Conservation (phyloP, 106 monocot species). For the Dendrobium huoshanense region DNA sequence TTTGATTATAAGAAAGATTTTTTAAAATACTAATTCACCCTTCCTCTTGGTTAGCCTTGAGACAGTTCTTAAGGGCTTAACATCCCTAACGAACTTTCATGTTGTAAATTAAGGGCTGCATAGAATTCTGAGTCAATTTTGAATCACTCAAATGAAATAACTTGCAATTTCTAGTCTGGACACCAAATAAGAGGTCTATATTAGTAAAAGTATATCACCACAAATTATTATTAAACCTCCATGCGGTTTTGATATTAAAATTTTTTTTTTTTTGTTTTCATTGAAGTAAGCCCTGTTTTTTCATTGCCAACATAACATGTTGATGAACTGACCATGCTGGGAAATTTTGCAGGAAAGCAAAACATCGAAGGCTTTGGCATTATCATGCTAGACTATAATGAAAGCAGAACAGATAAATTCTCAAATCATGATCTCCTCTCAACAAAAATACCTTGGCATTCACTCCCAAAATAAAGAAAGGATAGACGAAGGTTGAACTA, state of each 20-base stretch:
- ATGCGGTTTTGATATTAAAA: neutral
- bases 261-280: neutral
- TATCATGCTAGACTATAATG: neutral
- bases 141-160: neutral
- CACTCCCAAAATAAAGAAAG: neutral
- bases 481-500: neutral
- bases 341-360: neutral
- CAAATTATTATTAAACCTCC: neutral
- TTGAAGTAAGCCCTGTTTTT: neutral
- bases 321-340: neutral
- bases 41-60: too few relatives aligned
- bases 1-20: too few relatives aligned
- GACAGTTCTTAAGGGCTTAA: too few relatives aligned
- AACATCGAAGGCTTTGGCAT: neutral
- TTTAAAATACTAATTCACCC: too few relatives aligned
- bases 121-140: neutral
- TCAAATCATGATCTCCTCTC: neutral
- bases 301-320: neutral
- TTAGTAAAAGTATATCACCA: neutral
- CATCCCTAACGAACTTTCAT: too few relatives aligned
- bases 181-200: neutral
- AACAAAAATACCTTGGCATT: neutral
- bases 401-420: neutral
- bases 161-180: neutral
- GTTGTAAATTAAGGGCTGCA: neutral